Conservation (phyloP, 352 stramenopile species). For the Phytophthora macrochlamydospora region DNA sequence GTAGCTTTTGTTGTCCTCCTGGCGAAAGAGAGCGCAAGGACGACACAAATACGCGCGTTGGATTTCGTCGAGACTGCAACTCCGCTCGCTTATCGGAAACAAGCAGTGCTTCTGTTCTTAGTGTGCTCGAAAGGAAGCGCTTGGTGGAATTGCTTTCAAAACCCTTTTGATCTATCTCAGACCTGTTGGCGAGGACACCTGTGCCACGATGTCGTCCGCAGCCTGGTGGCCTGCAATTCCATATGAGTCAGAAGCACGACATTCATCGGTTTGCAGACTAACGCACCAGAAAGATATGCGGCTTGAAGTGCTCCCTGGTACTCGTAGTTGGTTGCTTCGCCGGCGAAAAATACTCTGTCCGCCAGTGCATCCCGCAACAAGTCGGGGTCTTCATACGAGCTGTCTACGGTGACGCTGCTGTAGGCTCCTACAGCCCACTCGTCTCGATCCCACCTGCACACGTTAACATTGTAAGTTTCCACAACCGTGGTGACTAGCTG, state of each 20-base stretch:
- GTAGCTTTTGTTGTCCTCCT: no score
- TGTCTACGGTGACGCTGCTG: slow-evolving; percentile 64
- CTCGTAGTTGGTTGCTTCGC: slow-evolving; percentile 71
- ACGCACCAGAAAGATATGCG: slow-evolving; percentile 58
- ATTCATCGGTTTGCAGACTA: neutral
- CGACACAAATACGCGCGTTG: no score
- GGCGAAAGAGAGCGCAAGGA: no score
- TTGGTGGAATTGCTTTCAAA: no score
- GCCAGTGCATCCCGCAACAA: slow-evolving; percentile 42
- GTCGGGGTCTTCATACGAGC: slow-evolving; percentile 61
- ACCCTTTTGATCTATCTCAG: no score
- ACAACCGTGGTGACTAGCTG: no score
- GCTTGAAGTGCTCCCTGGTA: slow-evolving; percentile 75
- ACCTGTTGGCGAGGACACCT: neutral
- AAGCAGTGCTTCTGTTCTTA: no score
- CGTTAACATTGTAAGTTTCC: neutral
- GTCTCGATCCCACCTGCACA: slow-evolving; percentile 60
- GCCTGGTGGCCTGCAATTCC: slow-evolving; percentile 18
- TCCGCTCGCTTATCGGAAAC: no score
- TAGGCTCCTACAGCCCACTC: slow-evolving; percentile 59
- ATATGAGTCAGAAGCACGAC: neutral
- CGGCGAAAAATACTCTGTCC: slow-evolving; percentile 62
- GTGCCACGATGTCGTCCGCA: slow-evolving; percentile 21
- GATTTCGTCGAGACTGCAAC: no score
- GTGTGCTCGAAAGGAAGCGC: no score